These are phyloP conservation scores for Suhomyces atakaporum DNA, from an alignment of 1,139 yeast genomes.

Conservation along the genomic window DNA sequence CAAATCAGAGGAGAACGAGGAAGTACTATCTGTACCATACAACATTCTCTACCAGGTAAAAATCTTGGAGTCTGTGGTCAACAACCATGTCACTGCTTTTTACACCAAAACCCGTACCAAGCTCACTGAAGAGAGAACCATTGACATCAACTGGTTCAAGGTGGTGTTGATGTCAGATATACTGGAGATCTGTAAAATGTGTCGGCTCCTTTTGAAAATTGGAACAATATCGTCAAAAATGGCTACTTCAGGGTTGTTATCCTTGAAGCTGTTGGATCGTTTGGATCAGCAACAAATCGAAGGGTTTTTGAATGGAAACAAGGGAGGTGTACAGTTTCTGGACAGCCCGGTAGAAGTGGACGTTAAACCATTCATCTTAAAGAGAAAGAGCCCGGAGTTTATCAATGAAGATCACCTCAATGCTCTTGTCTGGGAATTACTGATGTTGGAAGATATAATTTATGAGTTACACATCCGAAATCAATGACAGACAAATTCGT, in stretches of 20 bases:
- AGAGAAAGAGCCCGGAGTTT: constrained; percentile 5
- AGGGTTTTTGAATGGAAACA: not conserved
- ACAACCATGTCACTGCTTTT: too few species aligned
- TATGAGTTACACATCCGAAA: too few species aligned
- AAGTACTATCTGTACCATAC: too few species aligned
- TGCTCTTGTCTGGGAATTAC: constrained; percentile 29
- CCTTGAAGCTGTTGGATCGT: constrained; percentile 1
- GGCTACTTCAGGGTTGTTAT: constrained; percentile 23
- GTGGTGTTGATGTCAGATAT: constrained; percentile 21
- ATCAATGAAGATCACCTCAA: constrained; percentile 20
- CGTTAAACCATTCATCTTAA: constrained; percentile 8
- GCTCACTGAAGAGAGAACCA: too few species aligned
- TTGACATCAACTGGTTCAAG: constrained; percentile 15
- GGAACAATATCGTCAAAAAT: constrained; percentile 25
- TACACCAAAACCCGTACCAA: too few species aligned
- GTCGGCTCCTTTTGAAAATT: constrained; percentile 22
- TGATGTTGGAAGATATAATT: constrained; percentile 17
- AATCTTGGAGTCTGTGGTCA: too few species aligned
- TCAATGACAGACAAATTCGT: too few species aligned
- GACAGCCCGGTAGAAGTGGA: too few species aligned
- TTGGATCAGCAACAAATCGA: constrained; percentile 1
- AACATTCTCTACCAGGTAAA: too few species aligned
- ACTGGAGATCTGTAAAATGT: constrained; percentile 18
- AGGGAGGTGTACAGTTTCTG: too few species aligned
- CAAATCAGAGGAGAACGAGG: not conserved